Evolutionary conservation across 2,329 filamentous ascomycete species (phyloP).

Genomic region (Macroventuria anomochaeta): DNA sequence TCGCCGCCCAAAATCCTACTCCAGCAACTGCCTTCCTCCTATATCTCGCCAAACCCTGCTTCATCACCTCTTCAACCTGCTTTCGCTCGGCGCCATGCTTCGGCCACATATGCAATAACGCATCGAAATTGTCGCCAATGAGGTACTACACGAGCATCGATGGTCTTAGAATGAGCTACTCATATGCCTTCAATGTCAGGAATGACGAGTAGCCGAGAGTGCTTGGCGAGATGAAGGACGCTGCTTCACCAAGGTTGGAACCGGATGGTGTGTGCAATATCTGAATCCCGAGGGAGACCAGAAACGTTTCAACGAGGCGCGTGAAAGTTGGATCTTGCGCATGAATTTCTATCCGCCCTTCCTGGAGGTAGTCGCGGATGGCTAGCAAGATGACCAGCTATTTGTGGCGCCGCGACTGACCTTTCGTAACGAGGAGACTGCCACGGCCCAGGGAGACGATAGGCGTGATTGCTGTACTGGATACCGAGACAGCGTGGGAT

Average conservation of each 20-base stretch:
- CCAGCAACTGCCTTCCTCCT: conserved; percentile 28
- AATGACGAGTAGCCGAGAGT: conserved; percentile 41
- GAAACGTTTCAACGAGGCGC: conserved; percentile 34
- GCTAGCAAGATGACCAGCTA: conserved; percentile 38
- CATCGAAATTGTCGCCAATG: conserved; percentile 39
- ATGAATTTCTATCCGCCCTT: conserved; percentile 25
- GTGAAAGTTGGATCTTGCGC: conserved; percentile 44
- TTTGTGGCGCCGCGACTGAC: conserved; percentile 36
- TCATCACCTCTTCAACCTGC: conserved; percentile 30
- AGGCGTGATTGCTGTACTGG: conserved; percentile 15
- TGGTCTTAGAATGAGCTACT: conserved; percentile 14
- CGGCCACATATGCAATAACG: conserved; percentile 38
- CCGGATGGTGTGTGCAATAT: conserved; percentile 36
- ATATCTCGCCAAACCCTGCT: conserved; percentile 17
- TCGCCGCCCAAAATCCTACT: conserved; percentile 33
- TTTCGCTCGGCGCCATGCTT: conserved; percentile 32
- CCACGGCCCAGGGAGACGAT: conserved; percentile 34
- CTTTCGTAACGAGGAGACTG: conserved; percentile 21
- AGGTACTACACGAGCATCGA: conserved; percentile 21
- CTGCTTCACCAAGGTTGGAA: conserved; percentile 35
- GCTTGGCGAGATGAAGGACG: conserved; percentile 22
- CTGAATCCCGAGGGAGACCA: conserved; percentile 25
- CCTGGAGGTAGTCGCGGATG: conserved; percentile 22
- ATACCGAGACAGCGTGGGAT: conserved; percentile 7
- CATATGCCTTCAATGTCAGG: conserved; percentile 33